These are phyloP conservation scores for Lavandula angustifolia DNA, from an alignment of 257 asterid genomes.

Conservation along the genomic window DNA sequence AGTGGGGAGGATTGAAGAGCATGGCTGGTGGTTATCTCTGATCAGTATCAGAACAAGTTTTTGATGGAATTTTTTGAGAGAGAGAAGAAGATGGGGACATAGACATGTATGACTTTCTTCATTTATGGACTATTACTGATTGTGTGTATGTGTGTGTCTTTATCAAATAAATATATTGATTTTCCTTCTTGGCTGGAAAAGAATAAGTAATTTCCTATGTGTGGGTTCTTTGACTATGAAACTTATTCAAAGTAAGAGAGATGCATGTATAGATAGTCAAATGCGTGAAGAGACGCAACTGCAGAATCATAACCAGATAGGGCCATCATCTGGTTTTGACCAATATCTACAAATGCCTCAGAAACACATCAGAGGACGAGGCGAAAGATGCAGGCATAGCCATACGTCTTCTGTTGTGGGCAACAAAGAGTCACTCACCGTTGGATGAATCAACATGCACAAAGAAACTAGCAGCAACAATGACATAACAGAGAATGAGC, in stretches of 20 bases:
- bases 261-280: too few relatives aligned
- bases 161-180: not conserved
- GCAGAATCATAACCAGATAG: too few relatives aligned
- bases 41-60: slow-evolving; percentile 36
- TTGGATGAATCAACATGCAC: slow-evolving; percentile 83
- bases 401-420: too few relatives aligned
- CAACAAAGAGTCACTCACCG: slow-evolving; percentile 42
- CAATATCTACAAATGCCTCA: slow-evolving; percentile 10
- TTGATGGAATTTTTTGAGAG: slow-evolving; percentile 41
- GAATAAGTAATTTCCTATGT: not conserved
- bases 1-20: slow-evolving; percentile 39
- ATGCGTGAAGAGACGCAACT: too few relatives aligned
- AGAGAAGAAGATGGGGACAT: slow-evolving; percentile 35
- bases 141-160: too few relatives aligned
- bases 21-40: slow-evolving; percentile 47
- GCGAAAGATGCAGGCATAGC: too few relatives aligned
- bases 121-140: slow-evolving; percentile 5
- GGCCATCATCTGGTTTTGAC: not conserved
- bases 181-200: not conserved
- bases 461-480: slow-evolving; percentile 94
- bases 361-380: too few relatives aligned
- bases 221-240: not conserved
- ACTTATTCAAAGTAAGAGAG: too few relatives aligned
- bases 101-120: slow-evolving; percentile 61
- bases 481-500: slow-evolving; percentile 83